phyloP scores from a whole-genome alignment of 306 rosid genomes.

The Purshia tridentata region DNA sequence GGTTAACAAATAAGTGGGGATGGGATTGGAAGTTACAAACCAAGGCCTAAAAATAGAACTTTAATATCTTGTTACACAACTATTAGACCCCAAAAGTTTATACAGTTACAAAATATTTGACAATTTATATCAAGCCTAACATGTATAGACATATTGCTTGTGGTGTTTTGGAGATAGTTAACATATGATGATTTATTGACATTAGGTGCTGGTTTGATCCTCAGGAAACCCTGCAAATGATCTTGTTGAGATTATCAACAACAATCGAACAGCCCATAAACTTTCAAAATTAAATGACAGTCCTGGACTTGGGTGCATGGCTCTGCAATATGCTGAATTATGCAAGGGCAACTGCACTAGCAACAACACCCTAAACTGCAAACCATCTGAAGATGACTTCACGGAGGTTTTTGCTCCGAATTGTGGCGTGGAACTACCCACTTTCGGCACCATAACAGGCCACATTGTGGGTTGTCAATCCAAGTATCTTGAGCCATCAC shows the following conservation, averaged over 20 bases:
- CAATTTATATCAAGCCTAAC: no score
- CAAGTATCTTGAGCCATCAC: constrained; percentile 64
- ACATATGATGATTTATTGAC: neutral
- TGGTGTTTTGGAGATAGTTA: neutral
- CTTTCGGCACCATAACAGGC: constrained; percentile 71
- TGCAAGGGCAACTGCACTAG: constrained; percentile 78
- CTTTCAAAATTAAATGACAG: constrained; percentile 58
- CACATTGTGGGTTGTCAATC: constrained; percentile 64
- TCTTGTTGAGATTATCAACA: constrained; percentile 70
- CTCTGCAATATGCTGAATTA: constrained; percentile 67
- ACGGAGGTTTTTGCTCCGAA: constrained; percentile 83
- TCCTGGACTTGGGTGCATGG: constrained; percentile 95
- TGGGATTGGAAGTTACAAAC: no score
- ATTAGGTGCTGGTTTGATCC: constrained; percentile 18
- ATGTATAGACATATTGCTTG: neutral
- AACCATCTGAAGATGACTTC: constrained; percentile 84
- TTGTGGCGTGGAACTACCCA: constrained; percentile 91
- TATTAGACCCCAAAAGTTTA: no score
- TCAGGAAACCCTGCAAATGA: constrained; percentile 88
- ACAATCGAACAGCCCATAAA: constrained; percentile 67
- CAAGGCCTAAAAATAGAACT: no score
- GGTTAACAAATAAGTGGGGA: no score
- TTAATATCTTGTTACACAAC: no score
- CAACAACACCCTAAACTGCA: constrained; percentile 58
- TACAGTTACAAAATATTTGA: no score